A percentile compares a stretch with the other conserved stretches of the same genome.
Evolutionary conservation across 176 grass and related monocot species (phyloP).

Genomic region (Poa annua): DNA sequence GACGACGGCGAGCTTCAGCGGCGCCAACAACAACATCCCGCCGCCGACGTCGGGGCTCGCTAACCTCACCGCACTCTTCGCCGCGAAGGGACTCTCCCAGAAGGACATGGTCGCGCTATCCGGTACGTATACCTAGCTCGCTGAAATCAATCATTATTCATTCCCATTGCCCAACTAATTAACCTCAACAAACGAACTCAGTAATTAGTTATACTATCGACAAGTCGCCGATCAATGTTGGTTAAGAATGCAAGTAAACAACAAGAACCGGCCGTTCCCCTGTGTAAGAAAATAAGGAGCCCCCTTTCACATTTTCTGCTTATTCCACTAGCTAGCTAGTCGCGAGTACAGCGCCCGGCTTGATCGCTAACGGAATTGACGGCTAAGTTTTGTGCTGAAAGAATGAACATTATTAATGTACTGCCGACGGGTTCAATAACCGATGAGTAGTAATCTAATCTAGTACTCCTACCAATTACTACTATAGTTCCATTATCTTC

Average conservation of each 20-base stretch:
- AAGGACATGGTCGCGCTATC: conserved; percentile 74
- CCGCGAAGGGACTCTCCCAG: conserved; percentile 59
- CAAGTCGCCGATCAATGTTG: background rate
- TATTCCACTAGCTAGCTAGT: background rate
- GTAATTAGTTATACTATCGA: background rate
- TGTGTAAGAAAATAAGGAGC: background rate
- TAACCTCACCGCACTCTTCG: conserved; percentile 64
- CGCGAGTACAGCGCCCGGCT: background rate
- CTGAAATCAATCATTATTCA: background rate
- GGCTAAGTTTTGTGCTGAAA: conserved; percentile 15
- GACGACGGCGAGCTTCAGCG: conserved; percentile 56
- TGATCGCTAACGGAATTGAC: conserved; percentile 14
- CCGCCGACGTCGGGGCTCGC: conserved; percentile 49
- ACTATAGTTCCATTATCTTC: conserved; percentile 4
- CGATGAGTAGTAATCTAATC: background rate
- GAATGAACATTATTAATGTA: background rate
- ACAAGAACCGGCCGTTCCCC: background rate
- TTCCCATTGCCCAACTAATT: background rate
- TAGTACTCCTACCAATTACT: background rate
- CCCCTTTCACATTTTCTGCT: background rate
- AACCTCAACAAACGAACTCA: background rate
- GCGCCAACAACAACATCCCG: conserved; percentile 68
- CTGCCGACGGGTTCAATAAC: background rate
- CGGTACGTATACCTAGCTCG: conserved; percentile 39
- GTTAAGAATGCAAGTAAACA: background rate